These are phyloP conservation scores for Colletotrichum higginsianum DNA, from an alignment of 2,329 filamentous ascomycete species.

Conservation along the genomic window DNA sequence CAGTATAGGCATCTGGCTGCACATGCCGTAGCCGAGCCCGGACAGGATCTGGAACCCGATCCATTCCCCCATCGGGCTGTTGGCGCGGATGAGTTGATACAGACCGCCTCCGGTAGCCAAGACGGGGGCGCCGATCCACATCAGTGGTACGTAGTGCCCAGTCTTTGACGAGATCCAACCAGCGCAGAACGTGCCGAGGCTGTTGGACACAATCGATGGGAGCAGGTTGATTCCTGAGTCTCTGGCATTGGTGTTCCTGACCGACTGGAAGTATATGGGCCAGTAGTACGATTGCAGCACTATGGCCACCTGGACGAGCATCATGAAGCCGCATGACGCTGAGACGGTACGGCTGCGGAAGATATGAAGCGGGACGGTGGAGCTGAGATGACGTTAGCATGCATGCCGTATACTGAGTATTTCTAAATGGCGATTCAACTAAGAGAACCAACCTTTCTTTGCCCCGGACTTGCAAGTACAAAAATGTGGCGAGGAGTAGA, in stretches of 20 bases:
- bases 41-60: too few species aligned
- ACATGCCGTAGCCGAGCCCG: too few species aligned
- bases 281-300: slow-evolving; percentile 44
- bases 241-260: slow-evolving; percentile 13
- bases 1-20: too few species aligned
- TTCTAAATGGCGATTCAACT: too few species aligned
- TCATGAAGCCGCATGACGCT: slow-evolving; percentile 37
- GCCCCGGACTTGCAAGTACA: too few species aligned
- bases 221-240: slow-evolving; percentile 26
- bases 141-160: slow-evolving; percentile 38
- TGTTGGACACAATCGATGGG: slow-evolving; percentile 21
- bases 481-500: too few species aligned
- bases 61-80: too few species aligned
- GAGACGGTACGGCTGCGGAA: slow-evolving; percentile 26
- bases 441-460: too few species aligned
- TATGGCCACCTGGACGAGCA: slow-evolving; percentile 44
- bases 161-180: slow-evolving; percentile 26
- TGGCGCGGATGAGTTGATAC: slow-evolving; percentile 26
- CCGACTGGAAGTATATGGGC: slow-evolving; percentile 47
- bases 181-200: slow-evolving; percentile 28
- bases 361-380: slow-evolving; percentile 3
- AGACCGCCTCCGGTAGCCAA: slow-evolving; percentile 34
- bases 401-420: too few species aligned
- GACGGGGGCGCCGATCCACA: slow-evolving; percentile 38
- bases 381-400: too few species aligned